Conservation (phyloP, 108 stramenopile species). For the Cylindrotheca closterium region DNA sequence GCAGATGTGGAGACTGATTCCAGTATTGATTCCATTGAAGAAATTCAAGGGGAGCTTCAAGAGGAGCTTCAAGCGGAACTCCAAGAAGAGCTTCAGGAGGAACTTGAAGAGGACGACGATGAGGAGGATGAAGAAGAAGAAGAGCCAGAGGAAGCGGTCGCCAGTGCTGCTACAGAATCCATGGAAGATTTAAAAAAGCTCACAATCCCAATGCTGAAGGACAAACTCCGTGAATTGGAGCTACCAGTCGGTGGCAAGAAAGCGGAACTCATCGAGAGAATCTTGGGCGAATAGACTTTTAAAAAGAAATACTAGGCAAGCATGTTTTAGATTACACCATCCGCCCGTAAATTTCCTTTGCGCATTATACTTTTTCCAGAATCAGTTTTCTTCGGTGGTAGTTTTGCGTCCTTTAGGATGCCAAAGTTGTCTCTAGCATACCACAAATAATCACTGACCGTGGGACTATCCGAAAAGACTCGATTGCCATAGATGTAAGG, state of each 20-base stretch:
- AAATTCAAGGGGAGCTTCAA: no score
- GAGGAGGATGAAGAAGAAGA: slow-evolving; percentile 10
- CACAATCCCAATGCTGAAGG: slow-evolving; percentile 59
- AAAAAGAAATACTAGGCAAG: no score
- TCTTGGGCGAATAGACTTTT: no score
- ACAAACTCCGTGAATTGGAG: slow-evolving; percentile 50
- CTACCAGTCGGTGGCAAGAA: slow-evolving; percentile 65
- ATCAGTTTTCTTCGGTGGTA: slow-evolving; percentile 38
- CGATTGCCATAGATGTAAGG: slow-evolving; percentile 57
- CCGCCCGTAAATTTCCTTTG: slow-evolving; percentile 81
- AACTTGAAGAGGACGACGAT: slow-evolving; percentile 20
- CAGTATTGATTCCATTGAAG: no score
- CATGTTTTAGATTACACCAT: slow-evolving; percentile 81
- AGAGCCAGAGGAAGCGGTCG: slow-evolving; percentile 5
- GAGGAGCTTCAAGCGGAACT: slow-evolving; percentile 7
- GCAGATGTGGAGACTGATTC: no score
- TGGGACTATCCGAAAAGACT: slow-evolving; percentile 46
- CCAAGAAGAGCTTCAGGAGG: slow-evolving; percentile 21
- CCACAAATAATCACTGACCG: slow-evolving; percentile 63
- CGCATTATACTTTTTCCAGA: slow-evolving; percentile 40
- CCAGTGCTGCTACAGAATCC: background rate
- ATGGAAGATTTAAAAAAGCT: slow-evolving; percentile 38
- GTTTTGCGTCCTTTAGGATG: slow-evolving; percentile 38
- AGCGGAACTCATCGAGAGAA: slow-evolving; percentile 57
- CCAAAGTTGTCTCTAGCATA: slow-evolving; percentile 68